Conservation (phyloP, 176 grass and related monocot genomes). For the Triticum dicoccoides region DNA sequence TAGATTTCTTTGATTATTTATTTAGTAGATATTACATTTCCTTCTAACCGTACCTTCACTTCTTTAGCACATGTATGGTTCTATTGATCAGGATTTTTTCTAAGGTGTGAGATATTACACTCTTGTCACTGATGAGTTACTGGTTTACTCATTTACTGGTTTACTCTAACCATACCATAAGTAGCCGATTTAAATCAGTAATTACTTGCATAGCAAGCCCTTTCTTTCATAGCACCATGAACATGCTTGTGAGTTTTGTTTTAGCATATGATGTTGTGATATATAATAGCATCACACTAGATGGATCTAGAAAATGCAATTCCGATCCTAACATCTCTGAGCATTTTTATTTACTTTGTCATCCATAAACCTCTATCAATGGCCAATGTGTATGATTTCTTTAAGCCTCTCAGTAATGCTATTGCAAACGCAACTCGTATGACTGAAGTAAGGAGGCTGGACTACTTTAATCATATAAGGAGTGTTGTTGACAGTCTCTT, state of each 20-base stretch:
- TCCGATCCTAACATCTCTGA: not conserved
- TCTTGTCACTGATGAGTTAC: too few species aligned
- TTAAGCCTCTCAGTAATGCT: constrained; percentile 72
- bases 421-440: constrained; percentile 53
- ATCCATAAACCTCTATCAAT: constrained; percentile 66
- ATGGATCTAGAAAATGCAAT: constrained; percentile 23
- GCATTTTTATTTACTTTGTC: not conserved
- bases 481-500: constrained; percentile 70
- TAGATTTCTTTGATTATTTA: too few species aligned
- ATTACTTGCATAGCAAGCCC: too few species aligned
- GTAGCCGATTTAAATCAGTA: too few species aligned
- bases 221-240: too few species aligned
- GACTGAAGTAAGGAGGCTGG: constrained; percentile 81
- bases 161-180: too few species aligned
- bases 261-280: not conserved
- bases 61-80: too few species aligned
- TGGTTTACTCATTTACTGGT: too few species aligned
- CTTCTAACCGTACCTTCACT: too few species aligned
- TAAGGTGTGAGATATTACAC: too few species aligned
- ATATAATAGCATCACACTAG: not conserved
- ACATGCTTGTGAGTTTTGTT: not conserved
- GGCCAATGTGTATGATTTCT: constrained; percentile 57
- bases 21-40: too few species aligned
- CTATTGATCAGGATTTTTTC: too few species aligned
- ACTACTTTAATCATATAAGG: constrained; percentile 93